These are phyloP conservation scores for Clonostachys rhizophaga DNA, from an alignment of 2,329 filamentous ascomycete species.

Conservation along the genomic window DNA sequence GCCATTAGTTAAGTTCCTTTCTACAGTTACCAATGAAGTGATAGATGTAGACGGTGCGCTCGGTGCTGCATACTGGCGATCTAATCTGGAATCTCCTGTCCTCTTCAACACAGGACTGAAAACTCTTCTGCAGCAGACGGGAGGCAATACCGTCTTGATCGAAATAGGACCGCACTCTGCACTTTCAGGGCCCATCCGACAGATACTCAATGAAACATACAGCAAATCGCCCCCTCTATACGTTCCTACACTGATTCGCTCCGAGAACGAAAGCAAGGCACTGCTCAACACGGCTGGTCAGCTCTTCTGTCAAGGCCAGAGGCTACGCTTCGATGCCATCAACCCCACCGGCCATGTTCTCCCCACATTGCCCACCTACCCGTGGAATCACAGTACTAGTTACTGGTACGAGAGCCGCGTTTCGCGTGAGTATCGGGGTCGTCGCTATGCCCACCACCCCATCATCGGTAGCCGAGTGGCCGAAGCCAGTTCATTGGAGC, in stretches of 20 bases:
- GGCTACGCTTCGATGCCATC: slow-evolving; percentile 10
- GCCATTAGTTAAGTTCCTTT: neutral
- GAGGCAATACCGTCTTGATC: slow-evolving; percentile 12
- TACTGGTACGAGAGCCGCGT: slow-evolving; percentile 20
- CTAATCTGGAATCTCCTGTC: slow-evolving; percentile 10
- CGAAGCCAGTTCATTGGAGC: slow-evolving; percentile 2
- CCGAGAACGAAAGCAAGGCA: slow-evolving; percentile 21
- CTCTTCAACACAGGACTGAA: slow-evolving; percentile 1
- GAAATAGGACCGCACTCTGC: slow-evolving; percentile 31
- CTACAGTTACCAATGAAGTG: neutral
- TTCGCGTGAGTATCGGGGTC: slow-evolving; percentile 3
- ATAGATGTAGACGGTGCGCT: neutral
- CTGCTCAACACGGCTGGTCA: slow-evolving; percentile 31
- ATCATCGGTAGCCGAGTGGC: slow-evolving; percentile 12
- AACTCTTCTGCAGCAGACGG: slow-evolving; percentile 11
- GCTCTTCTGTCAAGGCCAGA: neutral
- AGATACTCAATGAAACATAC: slow-evolving; percentile 26
- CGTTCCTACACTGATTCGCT: slow-evolving; percentile 7
- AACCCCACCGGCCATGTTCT: slow-evolving; percentile 27
- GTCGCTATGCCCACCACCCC: slow-evolving; percentile 9
- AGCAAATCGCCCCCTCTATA: slow-evolving; percentile 14
- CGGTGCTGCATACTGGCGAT: slow-evolving; percentile 9
- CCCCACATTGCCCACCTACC: slow-evolving; percentile 25
- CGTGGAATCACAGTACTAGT: slow-evolving; percentile 28
- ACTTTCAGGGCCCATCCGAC: slow-evolving; percentile 28